Conservation (phyloP, 345 rosid genomes). For the Bretschneidera sinensis region DNA sequence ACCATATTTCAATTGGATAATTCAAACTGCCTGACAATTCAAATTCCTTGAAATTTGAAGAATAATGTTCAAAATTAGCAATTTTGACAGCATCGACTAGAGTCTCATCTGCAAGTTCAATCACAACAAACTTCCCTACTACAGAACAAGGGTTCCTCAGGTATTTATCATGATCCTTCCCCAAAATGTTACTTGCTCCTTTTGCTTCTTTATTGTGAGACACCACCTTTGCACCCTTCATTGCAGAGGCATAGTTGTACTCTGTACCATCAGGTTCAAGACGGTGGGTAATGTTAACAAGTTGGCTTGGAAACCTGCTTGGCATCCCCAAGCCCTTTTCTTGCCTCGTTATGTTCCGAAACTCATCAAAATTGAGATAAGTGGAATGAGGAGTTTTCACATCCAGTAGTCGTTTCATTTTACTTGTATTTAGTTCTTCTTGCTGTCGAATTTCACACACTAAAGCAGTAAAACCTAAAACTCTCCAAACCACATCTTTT, state of each 20-base stretch:
- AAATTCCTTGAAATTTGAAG: conserved; percentile 80
- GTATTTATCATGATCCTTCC: conserved; percentile 76
- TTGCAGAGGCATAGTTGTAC: conserved; percentile 75
- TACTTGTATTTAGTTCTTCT: conserved; percentile 24
- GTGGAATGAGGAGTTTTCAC: conserved; percentile 30
- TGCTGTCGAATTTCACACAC: conserved; percentile 32
- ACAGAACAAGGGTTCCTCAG: conserved; percentile 85
- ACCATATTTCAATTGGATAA: conserved; percentile 71
- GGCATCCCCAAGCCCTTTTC: conserved; percentile 32
- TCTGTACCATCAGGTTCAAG: conserved; percentile 84
- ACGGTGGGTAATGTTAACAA: conserved; percentile 64
- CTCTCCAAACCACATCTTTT: conserved; percentile 45
- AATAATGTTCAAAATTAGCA: conserved; percentile 87
- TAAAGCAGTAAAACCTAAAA: conserved; percentile 41
- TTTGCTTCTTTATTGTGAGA: conserved; percentile 87
- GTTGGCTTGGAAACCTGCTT: too few relatives aligned
- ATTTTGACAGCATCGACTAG: conserved; percentile 81
- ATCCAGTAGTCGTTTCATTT: conserved; percentile 16
- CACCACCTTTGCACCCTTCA: conserved; percentile 84
- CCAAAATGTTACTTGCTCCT: conserved; percentile 83
- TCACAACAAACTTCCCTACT: conserved; percentile 62
- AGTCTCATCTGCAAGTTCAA: conserved; percentile 85
- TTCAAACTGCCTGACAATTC: conserved; percentile 71
- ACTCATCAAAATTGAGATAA: conserved; percentile 62
- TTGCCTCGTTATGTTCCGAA: conserved; percentile 38